Conservation (phyloP, 2,329 filamentous ascomycete genomes). For the Hypomyces rosellus region DNA sequence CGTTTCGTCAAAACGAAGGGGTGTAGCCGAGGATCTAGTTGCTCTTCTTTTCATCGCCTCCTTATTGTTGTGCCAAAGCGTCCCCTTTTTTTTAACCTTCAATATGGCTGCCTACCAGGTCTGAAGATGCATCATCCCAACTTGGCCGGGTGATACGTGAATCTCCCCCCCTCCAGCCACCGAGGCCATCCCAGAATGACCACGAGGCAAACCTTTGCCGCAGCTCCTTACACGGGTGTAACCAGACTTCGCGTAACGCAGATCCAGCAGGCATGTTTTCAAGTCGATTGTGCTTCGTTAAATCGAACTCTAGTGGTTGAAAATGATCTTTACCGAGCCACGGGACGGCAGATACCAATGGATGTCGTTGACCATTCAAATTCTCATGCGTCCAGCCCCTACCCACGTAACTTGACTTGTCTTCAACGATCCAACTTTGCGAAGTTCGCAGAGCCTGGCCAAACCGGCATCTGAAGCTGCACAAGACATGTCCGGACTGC, state of each 20-base stretch:
- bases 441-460: not conserved
- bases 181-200: slow-evolving; percentile 2
- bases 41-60: no score
- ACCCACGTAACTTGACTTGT: not conserved
- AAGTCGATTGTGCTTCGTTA: not conserved
- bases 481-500: not conserved
- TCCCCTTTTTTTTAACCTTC: no score
- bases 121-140: no score
- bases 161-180: not conserved
- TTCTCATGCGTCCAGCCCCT: slow-evolving; percentile 1
- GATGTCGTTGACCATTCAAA: slow-evolving; percentile 5
- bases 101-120: no score
- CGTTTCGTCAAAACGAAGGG: no score
- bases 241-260: slow-evolving; percentile 23
- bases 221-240: slow-evolving; percentile 8
- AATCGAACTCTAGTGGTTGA: not conserved
- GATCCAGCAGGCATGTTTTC: slow-evolving; percentile 24
- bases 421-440: not conserved
- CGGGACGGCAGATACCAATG: slow-evolving; percentile 4
- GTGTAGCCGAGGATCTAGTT: no score
- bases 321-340: not conserved
- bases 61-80: not conserved
- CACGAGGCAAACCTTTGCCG: slow-evolving; percentile 2
- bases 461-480: not conserved
- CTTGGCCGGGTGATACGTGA: no score